Conservation (phyloP, 306 rosid genomes). For the Pyrus betulifolia region DNA sequence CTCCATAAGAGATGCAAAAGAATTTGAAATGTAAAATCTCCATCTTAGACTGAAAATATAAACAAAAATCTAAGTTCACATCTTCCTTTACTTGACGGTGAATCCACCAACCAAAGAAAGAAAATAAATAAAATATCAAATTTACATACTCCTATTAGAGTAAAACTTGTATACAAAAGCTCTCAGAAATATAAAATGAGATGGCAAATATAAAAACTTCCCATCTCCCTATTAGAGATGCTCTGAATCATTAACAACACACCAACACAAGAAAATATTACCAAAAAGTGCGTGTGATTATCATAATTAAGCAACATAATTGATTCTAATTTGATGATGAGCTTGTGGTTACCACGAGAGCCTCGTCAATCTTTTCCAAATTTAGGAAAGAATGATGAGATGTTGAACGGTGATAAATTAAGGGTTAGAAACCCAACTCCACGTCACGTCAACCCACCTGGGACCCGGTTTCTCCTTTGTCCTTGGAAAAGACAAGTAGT, state of each 20-base stretch:
- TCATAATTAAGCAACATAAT: background rate
- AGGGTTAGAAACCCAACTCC: constrained; percentile 20
- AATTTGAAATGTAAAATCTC: no score
- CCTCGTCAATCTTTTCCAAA: constrained; percentile 8
- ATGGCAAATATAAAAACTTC: no score
- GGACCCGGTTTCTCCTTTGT: constrained; percentile 48
- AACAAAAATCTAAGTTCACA: no score
- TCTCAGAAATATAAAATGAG: no score
- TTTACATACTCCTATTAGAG: no score
- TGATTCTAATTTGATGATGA: background rate
- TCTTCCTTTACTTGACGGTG: no score
- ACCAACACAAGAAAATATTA: background rate
- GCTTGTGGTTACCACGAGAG: background rate
- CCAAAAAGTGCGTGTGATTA: background rate
- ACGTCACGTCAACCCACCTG: constrained; percentile 1
- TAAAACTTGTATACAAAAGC: no score
- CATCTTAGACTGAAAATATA: no score
- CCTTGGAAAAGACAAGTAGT: constrained; percentile 53
- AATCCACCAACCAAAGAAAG: no score
- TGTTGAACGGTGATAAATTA: constrained; percentile 10
- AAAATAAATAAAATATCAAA: no score
- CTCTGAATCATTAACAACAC: background rate
- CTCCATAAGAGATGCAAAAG: no score
- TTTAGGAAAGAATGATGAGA: constrained; percentile 20
- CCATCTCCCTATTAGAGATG: no score